A percentile compares a stretch with the other conserved stretches of the same genome.
Evolutionary conservation across 371 early-diverging fungal genomes (phyloP).

Genomic region (Lichtheimia ramosa): DNA sequence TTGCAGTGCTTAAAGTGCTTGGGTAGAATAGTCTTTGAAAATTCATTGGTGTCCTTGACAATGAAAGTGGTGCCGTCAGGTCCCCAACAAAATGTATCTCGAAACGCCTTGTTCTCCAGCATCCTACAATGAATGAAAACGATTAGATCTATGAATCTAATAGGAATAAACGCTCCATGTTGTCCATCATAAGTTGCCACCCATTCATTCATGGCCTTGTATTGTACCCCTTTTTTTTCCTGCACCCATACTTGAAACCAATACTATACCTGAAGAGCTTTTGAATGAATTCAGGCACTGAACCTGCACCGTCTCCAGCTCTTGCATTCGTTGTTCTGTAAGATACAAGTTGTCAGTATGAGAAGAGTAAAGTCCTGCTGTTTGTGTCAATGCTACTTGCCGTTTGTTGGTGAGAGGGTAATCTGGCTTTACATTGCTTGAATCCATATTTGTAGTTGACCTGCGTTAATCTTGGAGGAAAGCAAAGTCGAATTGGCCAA

Average conservation of each 20-base stretch:
- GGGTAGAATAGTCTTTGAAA: slow-evolving; percentile 74
- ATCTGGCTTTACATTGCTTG: slow-evolving; percentile 5
- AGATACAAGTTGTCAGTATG: too few relatives aligned
- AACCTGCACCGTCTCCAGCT: slow-evolving; percentile 11
- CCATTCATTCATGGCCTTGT: too few relatives aligned
- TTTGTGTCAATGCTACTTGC: neutral
- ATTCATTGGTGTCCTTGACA: slow-evolving; percentile 77
- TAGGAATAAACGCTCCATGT: too few relatives aligned
- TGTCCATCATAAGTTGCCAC: too few relatives aligned
- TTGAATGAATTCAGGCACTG: slow-evolving; percentile 21
- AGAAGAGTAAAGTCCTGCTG: too few relatives aligned
- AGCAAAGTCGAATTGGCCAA: too few relatives aligned
- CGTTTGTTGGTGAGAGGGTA: slow-evolving; percentile 7
- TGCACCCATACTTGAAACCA: neutral
- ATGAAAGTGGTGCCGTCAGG: slow-evolving; percentile 79
- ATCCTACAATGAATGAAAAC: slow-evolving; percentile 33
- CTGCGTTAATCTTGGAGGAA: neutral
- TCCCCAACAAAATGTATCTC: slow-evolving; percentile 73
- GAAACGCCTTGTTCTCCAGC: slow-evolving; percentile 69
- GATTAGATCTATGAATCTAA: too few relatives aligned
- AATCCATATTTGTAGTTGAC: slow-evolving; percentile 4
- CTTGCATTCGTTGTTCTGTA: slow-evolving; percentile 6
- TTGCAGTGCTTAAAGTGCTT: slow-evolving; percentile 92
- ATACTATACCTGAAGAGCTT: slow-evolving; percentile 15
- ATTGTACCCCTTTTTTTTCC: too few relatives aligned